Evolutionary conservation across 352 stramenopile species (phyloP).

Genomic region (Pelagophyceae sp.): DNA sequence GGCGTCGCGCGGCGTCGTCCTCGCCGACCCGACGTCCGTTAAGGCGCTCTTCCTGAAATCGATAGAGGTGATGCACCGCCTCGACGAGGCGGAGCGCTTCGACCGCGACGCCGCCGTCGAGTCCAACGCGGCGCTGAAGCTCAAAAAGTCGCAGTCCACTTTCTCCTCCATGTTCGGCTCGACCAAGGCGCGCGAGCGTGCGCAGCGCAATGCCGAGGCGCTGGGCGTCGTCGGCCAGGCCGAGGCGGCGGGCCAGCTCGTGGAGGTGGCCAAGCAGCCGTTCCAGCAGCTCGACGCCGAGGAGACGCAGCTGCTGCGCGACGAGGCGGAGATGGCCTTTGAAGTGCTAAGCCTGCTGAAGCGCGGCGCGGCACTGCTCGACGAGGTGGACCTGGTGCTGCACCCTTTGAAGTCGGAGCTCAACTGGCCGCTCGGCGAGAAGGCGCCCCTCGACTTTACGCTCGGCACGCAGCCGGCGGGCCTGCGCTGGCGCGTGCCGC

Average conservation of each 20-base stretch:
- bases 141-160: neutral
- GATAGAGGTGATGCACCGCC: constrained; percentile 74
- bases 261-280: neutral
- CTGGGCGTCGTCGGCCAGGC: neutral
- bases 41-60: constrained; percentile 99
- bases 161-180: constrained; percentile 1
- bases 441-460: constrained; percentile 28
- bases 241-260: neutral
- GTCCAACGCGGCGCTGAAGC: neutral
- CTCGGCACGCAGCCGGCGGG: constrained; percentile 46
- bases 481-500: constrained; percentile 79
- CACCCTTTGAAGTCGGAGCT: constrained; percentile 75
- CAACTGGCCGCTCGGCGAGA: constrained; percentile 80
- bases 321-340: constrained; percentile 31
- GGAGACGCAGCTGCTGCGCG: constrained; percentile 25
- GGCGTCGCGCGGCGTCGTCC: constrained; percentile 88
- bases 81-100: constrained; percentile 41
- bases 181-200: neutral
- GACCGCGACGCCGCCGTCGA: neutral
- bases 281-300: too few species aligned
- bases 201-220: neutral
- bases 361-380: constrained; percentile 70
- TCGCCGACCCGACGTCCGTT: constrained; percentile 93
- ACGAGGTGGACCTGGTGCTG: constrained; percentile 80
- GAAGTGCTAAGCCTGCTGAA: constrained; percentile 3